Base-by-base conservation (phyloP, 192 early-diverging fungal species). In the Coemansia sp. region DNA sequence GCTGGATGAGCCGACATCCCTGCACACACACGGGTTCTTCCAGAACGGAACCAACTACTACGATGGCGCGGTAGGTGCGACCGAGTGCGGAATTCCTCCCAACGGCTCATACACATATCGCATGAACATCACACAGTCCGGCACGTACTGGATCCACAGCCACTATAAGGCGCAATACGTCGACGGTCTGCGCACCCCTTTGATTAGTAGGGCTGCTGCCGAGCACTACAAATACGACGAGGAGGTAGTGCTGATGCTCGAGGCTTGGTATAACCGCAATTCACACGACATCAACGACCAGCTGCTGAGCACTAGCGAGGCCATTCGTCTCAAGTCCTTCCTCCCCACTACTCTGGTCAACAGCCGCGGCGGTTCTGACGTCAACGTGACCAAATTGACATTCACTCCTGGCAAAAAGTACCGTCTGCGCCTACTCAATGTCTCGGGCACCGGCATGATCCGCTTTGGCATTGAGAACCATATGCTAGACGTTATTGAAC, bases 81-180 rank as follows among this genome's bases (percentile, higher is more conserved):
- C 90, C 29, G 87, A 94, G 68, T 93, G 93, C 69, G 85, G 85
- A 2, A 94, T 95, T 47, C 84, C 91, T 29, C 78, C 86, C 4
- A 85, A 86, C 34, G 65, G 65, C 47, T 79, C 65, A 18, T 90
- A 87, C 71, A 89, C 91, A 1, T 95, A 95, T 68, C 82, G 78
- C 11, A 87, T 90, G 53, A 70, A 79, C 6, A 76, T 89, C 15
- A 71, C 77, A 35, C 92, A 95, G 68, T 81, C 84, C 22, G 94
- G 94, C 34, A 94, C 92, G 8, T 94, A 85, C 78, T 96, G 94
- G 94, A 86, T 90, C 59, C 93, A 94, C 68, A 80, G 86, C 53
- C 93, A 94, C 74, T 84, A 65, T 59, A 69, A 61, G 63, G 86
- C 78, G 11, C 92, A 95, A 78, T 92, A 92, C 67, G 87, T 91